Percentiles rank a stretch among this genome's conserved stretches.
Conservation (phyloP, 441 rosid species). For the Macaranga tanarius region DNA sequence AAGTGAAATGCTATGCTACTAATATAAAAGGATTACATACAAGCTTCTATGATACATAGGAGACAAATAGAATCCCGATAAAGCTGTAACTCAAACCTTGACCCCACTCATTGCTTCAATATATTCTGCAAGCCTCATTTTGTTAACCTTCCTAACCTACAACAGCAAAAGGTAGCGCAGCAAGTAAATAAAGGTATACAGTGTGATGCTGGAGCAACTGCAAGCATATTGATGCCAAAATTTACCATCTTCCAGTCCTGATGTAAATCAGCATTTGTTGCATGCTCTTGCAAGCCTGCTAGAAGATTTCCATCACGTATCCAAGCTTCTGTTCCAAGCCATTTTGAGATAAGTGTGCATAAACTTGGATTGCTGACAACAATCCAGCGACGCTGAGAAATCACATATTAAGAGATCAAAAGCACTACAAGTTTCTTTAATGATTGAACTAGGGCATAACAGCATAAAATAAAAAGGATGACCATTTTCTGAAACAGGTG, state of each 20-base stretch:
- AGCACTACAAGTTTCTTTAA: not conserved
- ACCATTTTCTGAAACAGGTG: not conserved
- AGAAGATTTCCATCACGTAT: constrained; percentile 46
- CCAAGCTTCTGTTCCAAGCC: constrained; percentile 41
- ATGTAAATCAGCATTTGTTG: constrained; percentile 38
- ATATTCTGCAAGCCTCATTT: constrained; percentile 57
- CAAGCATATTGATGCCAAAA: constrained; percentile 20
- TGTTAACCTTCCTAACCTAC: constrained; percentile 52
- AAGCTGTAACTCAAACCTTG: constrained; percentile 39
- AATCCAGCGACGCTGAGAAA: constrained; percentile 37
- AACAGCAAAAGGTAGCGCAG: constrained; percentile 12
- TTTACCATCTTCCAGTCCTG: constrained; percentile 50
- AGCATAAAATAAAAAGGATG: not conserved
- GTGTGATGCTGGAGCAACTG: constrained; percentile 14
- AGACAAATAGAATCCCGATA: constrained; percentile 9
- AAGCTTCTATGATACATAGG: constrained; percentile 13
- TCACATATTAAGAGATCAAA: constrained; percentile 14
- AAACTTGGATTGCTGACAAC: constrained; percentile 38
- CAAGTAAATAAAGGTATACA: constrained; percentile 9
- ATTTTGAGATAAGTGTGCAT: constrained; percentile 33
- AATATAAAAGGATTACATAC: constrained; percentile 13
- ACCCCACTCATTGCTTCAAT: constrained; percentile 57
- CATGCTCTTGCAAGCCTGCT: constrained; percentile 46
- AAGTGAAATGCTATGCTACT: constrained; percentile 2
- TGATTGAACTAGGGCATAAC: not conserved